phyloP scores from a whole-genome alignment of 2,329 filamentous ascomycete species.

The Fusarium goolgardi region DNA sequence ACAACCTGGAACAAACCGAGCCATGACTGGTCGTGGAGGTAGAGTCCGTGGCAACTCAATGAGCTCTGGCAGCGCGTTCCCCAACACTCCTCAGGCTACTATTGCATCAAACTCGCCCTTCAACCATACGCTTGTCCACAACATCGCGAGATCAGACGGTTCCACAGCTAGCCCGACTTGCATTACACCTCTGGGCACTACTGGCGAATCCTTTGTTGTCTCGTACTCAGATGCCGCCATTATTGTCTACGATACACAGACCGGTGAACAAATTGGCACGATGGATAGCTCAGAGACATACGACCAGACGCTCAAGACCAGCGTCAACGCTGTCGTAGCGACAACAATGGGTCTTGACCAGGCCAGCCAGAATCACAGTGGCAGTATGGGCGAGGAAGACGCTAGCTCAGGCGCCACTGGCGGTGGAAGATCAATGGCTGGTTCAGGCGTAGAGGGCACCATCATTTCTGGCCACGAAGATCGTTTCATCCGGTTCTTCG shows the following conservation, averaged over 20 bases:
- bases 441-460: slow-evolving; percentile 87
- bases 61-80: slow-evolving; percentile 92
- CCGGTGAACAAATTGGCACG: slow-evolving; percentile 88
- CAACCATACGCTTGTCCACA: slow-evolving; percentile 87
- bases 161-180: slow-evolving; percentile 83
- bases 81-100: slow-evolving; percentile 88
- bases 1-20: slow-evolving; percentile 72
- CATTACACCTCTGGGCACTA: slow-evolving; percentile 86
- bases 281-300: slow-evolving; percentile 98
- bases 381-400: slow-evolving; percentile 77
- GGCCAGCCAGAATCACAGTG: slow-evolving; percentile 63
- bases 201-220: slow-evolving; percentile 90
- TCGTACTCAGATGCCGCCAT: slow-evolving; percentile 92
- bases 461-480: slow-evolving; percentile 98
- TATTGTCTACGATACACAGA: slow-evolving; percentile 90
- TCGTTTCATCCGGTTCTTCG: slow-evolving; percentile 94
- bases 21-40: slow-evolving; percentile 69
- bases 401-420: slow-evolving; percentile 80
- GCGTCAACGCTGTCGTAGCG: slow-evolving; percentile 91
- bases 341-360: slow-evolving; percentile 87
- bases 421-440: slow-evolving; percentile 71
- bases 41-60: slow-evolving; percentile 91
- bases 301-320: slow-evolving; percentile 80
- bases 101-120: slow-evolving; percentile 88
- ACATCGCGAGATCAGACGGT: slow-evolving; percentile 77